phyloP scores from a whole-genome alignment of 768 basidiomycete genomes.

The Tricholoma terreum region DNA sequence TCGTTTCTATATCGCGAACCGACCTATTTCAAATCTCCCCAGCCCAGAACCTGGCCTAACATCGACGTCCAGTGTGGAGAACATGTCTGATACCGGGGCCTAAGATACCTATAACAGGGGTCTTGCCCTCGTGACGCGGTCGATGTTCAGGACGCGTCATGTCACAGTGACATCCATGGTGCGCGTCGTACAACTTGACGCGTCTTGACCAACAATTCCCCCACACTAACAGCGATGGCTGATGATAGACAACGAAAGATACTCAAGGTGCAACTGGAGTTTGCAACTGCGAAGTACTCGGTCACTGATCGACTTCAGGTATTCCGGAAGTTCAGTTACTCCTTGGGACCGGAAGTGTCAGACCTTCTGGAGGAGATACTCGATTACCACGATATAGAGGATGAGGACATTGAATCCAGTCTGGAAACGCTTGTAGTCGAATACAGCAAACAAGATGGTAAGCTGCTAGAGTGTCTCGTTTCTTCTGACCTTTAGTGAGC shows the following conservation, averaged over 20 bases:
- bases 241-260: slow-evolving; percentile 46
- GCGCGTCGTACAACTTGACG: not conserved
- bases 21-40: slow-evolving; percentile 77
- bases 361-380: slow-evolving; percentile 70
- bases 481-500: not conserved
- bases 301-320: slow-evolving; percentile 42
- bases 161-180: not conserved
- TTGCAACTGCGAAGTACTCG: not conserved
- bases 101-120: not conserved
- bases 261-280: slow-evolving; percentile 37
- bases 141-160: slow-evolving; percentile 3
- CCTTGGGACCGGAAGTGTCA: slow-evolving; percentile 76
- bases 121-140: not conserved
- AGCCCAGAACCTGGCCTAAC: slow-evolving; percentile 73
- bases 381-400: slow-evolving; percentile 64
- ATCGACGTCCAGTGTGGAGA: slow-evolving; percentile 70
- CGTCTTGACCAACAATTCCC: not conserved
- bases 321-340: slow-evolving; percentile 86
- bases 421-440: slow-evolving; percentile 81
- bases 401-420: slow-evolving; percentile 68
- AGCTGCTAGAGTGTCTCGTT: slow-evolving; percentile 8
- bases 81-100: slow-evolving; percentile 37
- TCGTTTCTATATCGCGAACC: slow-evolving; percentile 1
- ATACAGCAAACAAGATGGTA: slow-evolving; percentile 88
- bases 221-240: slow-evolving; percentile 29